Evolutionary conservation across 805 yeast species (phyloP).

Genomic region (Ogataea salicorniae): DNA sequence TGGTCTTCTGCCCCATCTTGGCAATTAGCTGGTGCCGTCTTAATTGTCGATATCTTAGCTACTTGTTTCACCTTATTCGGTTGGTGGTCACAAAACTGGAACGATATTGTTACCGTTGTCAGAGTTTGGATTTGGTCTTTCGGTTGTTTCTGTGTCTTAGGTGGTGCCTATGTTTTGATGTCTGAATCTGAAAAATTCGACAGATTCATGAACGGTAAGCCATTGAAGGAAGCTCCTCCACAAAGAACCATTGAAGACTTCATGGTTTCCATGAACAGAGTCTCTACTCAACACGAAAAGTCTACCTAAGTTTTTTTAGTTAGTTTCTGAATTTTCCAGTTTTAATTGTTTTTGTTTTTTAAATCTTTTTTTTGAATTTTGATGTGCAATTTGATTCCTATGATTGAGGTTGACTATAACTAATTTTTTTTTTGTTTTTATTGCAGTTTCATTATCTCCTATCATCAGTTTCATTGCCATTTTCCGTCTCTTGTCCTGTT

Average conservation of each 20-base stretch:
- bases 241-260: slow-evolving; percentile 79
- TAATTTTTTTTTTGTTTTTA: too few relatives aligned
- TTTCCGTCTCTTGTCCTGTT: too few relatives aligned
- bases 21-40: slow-evolving; percentile 94
- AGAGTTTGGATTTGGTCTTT: slow-evolving; percentile 94
- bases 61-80: slow-evolving; percentile 92
- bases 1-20: slow-evolving; percentile 96
- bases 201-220: slow-evolving; percentile 79
- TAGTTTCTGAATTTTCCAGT: background rate
- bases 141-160: slow-evolving; percentile 94
- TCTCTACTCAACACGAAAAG: slow-evolving; percentile 84
- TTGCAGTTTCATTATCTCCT: too few relatives aligned
- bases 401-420: too few relatives aligned
- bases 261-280: slow-evolving; percentile 83
- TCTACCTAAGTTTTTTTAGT: slow-evolving; percentile 41
- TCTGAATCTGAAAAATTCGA: slow-evolving; percentile 75
- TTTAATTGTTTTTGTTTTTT: background rate
- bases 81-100: slow-evolving; percentile 98
- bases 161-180: slow-evolving; percentile 96
- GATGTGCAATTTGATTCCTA: background rate
- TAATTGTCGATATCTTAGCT: slow-evolving; percentile 84
- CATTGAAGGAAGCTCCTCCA: slow-evolving; percentile 48
- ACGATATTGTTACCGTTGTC: slow-evolving; percentile 90
- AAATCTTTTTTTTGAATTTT: background rate
- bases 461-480: too few relatives aligned